These are phyloP conservation scores for Didymella keratinophila DNA, from an alignment of 2,329 filamentous ascomycete genomes.

Conservation along the genomic window DNA sequence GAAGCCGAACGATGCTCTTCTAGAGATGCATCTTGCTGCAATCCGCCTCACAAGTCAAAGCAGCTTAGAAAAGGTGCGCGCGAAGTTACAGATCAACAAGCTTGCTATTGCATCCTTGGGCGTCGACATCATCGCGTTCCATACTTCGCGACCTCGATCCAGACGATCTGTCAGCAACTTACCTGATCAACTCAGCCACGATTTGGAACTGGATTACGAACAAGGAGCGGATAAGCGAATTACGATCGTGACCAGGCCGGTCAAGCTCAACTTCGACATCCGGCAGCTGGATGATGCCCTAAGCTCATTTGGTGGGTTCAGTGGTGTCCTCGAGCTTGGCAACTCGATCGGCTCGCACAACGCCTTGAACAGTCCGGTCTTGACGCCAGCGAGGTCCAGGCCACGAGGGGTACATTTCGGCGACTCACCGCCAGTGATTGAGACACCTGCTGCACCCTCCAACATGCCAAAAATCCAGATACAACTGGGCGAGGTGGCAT, in stretches of 20 bases:
- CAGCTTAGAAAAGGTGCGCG: constrained; percentile 21
- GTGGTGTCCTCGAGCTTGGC: constrained; percentile 87
- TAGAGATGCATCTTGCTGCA: constrained; percentile 34
- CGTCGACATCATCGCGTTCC: constrained; percentile 62
- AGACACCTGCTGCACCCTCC: constrained; percentile 25
- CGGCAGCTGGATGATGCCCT: constrained; percentile 85
- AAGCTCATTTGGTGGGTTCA: constrained; percentile 87
- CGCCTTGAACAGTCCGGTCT: constrained; percentile 54
- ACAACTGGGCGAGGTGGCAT: constrained; percentile 76
- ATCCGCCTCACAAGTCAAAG: constrained; percentile 37
- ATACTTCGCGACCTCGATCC: constrained; percentile 41
- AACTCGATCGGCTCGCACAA: constrained; percentile 80
- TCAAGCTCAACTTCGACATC: constrained; percentile 79
- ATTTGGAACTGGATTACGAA: constrained; percentile 46
- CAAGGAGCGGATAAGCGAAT: constrained; percentile 50
- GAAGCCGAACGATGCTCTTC: constrained; percentile 40
- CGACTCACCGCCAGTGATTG: constrained; percentile 46
- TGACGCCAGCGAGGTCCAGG: constrained; percentile 41
- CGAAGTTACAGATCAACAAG: constrained; percentile 49
- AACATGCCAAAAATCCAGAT: constrained; percentile 71
- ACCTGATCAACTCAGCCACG: constrained; percentile 38
- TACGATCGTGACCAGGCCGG: constrained; percentile 76
- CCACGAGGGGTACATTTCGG: constrained; percentile 66
- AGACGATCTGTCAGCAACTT: constrained; percentile 32
- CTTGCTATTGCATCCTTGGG: constrained; percentile 59